These are phyloP conservation scores for Lachnellula occidentalis DNA, from an alignment of 2,329 filamentous ascomycete genomes.

Conservation along the genomic window DNA sequence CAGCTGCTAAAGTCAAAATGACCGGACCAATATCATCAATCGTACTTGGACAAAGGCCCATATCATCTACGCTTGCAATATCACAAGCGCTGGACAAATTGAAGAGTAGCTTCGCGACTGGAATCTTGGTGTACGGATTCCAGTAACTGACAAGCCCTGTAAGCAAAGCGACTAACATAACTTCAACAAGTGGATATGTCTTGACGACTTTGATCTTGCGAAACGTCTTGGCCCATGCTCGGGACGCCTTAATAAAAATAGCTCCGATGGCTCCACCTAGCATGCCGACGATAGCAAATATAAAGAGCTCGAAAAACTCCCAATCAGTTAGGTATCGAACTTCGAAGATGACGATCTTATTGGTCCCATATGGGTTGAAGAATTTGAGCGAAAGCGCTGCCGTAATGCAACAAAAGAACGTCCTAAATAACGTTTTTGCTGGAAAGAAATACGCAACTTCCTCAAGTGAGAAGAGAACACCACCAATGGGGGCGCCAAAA, in stretches of 20 bases:
- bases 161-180: constrained; percentile 76
- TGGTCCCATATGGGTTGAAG: constrained; percentile 89
- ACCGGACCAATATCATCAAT: constrained; percentile 74
- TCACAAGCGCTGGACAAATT: constrained; percentile 88
- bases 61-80: constrained; percentile 54
- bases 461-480: constrained; percentile 88
- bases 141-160: constrained; percentile 87
- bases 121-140: constrained; percentile 84
- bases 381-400: constrained; percentile 91
- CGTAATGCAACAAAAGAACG: constrained; percentile 96
- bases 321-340: constrained; percentile 87
- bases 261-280: constrained; percentile 82
- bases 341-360: constrained; percentile 95
- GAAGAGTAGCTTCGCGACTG: constrained; percentile 84
- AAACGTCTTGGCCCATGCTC: constrained; percentile 84
- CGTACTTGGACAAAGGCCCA: constrained; percentile 71
- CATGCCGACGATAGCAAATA: constrained; percentile 80
- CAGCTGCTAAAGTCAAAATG: constrained; percentile 64
- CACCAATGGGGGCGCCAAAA: constrained; percentile 85
- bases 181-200: constrained; percentile 76
- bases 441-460: constrained; percentile 98
- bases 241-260: constrained; percentile 93
- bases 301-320: constrained; percentile 84
- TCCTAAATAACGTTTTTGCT: constrained; percentile 92
- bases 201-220: constrained; percentile 77